These are phyloP conservation scores for Lentinula sp. DNA, from an alignment of 768 basidiomycete species.

Conservation along the genomic window DNA sequence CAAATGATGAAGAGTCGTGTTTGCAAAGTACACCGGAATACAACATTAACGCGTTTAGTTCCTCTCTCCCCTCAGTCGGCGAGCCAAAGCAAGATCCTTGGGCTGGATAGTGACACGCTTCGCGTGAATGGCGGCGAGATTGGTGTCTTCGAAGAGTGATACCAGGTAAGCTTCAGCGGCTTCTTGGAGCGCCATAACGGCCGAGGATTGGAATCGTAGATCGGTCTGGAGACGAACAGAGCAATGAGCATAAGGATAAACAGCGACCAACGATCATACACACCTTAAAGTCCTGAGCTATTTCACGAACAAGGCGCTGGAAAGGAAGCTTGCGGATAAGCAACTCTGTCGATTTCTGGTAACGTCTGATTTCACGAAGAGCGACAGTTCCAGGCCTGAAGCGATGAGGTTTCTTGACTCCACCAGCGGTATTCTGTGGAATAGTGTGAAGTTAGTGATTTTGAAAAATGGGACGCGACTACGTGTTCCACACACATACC, in stretches of 20 bases:
- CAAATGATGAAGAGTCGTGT: neutral
- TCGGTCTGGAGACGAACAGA: constrained; percentile 41
- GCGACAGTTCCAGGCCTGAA: constrained; percentile 78
- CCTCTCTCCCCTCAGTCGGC: constrained; percentile 42
- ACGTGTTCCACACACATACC: constrained; percentile 18
- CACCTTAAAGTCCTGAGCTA: constrained; percentile 78
- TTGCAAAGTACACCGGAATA: neutral
- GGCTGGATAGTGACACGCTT: constrained; percentile 57
- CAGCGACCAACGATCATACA: constrained; percentile 9
- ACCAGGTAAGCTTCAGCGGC: constrained; percentile 68
- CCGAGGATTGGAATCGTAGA: constrained; percentile 71
- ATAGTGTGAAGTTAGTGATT: constrained; percentile 4
- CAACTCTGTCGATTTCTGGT: constrained; percentile 60
- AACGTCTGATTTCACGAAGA: constrained; percentile 66
- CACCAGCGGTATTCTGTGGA: constrained; percentile 43
- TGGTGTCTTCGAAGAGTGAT: constrained; percentile 67
- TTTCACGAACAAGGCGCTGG: constrained; percentile 74
- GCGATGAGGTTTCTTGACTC: constrained; percentile 80
- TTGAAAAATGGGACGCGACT: neutral
- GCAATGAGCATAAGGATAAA: neutral
- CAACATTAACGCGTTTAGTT: constrained; percentile 13
- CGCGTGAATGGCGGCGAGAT: constrained; percentile 56
- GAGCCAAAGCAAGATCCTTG: constrained; percentile 57
- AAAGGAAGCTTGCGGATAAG: constrained; percentile 64
- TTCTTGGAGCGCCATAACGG: constrained; percentile 64